Evolutionary conservation across 31 red algal species (phyloP).

Genomic region (Asparagopsis taxiformis): DNA sequence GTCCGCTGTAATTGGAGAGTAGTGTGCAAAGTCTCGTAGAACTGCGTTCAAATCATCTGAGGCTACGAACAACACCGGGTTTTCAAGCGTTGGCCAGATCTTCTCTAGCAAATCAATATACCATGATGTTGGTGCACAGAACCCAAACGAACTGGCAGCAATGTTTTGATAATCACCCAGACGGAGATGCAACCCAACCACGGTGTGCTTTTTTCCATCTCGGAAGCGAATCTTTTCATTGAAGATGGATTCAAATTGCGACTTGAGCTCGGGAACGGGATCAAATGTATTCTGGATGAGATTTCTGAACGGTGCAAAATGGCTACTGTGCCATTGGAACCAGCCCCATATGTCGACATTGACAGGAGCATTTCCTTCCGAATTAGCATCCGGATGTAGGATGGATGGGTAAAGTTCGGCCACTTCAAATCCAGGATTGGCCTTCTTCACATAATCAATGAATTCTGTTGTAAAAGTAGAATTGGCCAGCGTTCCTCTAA

Average conservation of each 20-base stretch:
- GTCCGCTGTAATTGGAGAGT: conserved; percentile 71
- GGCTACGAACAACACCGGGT: conserved; percentile 92
- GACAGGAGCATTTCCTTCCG: not conserved
- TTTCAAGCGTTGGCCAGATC: conserved; percentile 88
- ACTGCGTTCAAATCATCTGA: conserved; percentile 85
- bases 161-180: conserved; percentile 98
- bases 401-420: conserved; percentile 34
- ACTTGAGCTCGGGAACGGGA: conserved; percentile 46
- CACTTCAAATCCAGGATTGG: conserved; percentile 62
- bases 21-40: conserved; percentile 80
- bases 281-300: conserved; percentile 71
- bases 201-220: conserved; percentile 47
- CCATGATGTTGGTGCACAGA: conserved; percentile 91
- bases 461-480: conserved; percentile 93
- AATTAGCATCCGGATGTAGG: not conserved
- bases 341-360: conserved; percentile 98
- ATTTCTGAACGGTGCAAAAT: conserved; percentile 72
- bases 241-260: conserved; percentile 44
- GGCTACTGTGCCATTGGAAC: conserved; percentile 97
- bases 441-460: conserved; percentile 86
- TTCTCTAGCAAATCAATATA: conserved; percentile 88
- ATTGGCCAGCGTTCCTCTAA: conserved; percentile 72
- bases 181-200: conserved; percentile 89
- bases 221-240: conserved; percentile 36
- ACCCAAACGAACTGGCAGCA: conserved; percentile 92